These are phyloP conservation scores for Penicillium fimorum DNA, from an alignment of 495 filamentous ascomycete genomes.

Conservation along the genomic window DNA sequence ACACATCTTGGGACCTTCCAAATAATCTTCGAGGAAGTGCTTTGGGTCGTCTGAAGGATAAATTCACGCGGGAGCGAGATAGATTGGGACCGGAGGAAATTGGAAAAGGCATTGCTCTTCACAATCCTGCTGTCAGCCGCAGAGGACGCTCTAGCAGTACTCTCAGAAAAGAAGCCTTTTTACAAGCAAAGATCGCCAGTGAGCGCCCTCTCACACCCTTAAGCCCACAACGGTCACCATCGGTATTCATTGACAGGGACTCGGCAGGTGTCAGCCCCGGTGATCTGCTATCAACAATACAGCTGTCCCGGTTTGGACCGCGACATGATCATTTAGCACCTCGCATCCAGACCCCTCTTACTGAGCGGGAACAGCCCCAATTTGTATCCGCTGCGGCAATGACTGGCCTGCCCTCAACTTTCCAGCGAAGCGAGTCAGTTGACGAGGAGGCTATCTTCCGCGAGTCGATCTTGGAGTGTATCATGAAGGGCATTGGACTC, in stretches of 20 bases:
- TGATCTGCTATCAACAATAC: slow-evolving; percentile 78
- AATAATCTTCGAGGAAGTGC: slow-evolving; percentile 86
- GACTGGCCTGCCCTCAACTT: slow-evolving; percentile 38
- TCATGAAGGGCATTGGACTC: slow-evolving; percentile 91
- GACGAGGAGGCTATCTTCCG: slow-evolving; percentile 87
- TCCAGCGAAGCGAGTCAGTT: slow-evolving; percentile 69
- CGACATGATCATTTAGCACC: slow-evolving; percentile 34
- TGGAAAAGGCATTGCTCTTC: slow-evolving; percentile 91
- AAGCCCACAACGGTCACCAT: slow-evolving; percentile 17
- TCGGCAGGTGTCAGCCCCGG: slow-evolving; percentile 59
- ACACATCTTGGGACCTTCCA: slow-evolving; percentile 86
- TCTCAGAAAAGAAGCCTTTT: slow-evolving; percentile 76
- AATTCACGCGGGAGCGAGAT: slow-evolving; percentile 83
- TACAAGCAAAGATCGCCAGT: slow-evolving; percentile 58
- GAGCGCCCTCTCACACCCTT: slow-evolving; percentile 23
- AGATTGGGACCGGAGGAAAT: slow-evolving; percentile 79
- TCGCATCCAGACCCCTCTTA: slow-evolving; percentile 53
- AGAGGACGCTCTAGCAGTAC: slow-evolving; percentile 70
- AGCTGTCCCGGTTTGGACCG: slow-evolving; percentile 61
- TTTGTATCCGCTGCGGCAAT: slow-evolving; percentile 48
- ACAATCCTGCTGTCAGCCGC: slow-evolving; percentile 70
- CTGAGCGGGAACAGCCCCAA: slow-evolving; percentile 54
- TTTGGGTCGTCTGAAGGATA: slow-evolving; percentile 84
- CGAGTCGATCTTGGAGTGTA: slow-evolving; percentile 88
- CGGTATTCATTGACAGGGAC: slow-evolving; percentile 23